Conservation (phyloP, 2,329 filamentous ascomycete species). For the Apiospora koreana region DNA sequence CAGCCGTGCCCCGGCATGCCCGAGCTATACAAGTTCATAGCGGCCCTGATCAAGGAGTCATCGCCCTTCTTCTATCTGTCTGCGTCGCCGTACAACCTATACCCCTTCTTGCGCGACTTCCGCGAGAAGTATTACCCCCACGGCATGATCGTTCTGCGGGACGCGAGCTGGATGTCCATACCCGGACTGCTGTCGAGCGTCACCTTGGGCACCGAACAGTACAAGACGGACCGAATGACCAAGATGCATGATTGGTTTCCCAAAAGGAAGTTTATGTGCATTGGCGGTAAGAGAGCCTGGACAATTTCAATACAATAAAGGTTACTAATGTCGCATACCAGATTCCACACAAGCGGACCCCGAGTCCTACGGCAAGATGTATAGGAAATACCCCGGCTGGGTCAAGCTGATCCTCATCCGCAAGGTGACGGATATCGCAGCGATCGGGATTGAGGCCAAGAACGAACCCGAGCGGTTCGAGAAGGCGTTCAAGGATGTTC, state of each 20-base stretch:
- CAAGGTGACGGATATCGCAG: constrained; percentile 75
- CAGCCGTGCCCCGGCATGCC: constrained; percentile 79
- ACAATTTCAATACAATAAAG: too few species aligned
- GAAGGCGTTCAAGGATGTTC: constrained; percentile 76
- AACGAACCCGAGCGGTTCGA: constrained; percentile 77
- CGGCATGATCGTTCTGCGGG: constrained; percentile 81
- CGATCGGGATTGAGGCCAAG: constrained; percentile 69
- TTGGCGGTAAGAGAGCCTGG: constrained; percentile 52
- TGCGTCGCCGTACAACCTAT: constrained; percentile 91
- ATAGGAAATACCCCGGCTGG: constrained; percentile 70
- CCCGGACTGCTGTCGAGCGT: constrained; percentile 77
- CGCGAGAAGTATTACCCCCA: constrained; percentile 68
- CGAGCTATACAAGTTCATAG: constrained; percentile 72
- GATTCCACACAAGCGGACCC: constrained; percentile 92
- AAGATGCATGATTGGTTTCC: constrained; percentile 82
- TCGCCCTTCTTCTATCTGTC: constrained; percentile 92
- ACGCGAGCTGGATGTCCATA: constrained; percentile 84
- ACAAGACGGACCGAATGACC: constrained; percentile 79
- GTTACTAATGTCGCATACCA: not conserved
- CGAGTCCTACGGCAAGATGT: constrained; percentile 84
- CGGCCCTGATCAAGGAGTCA: constrained; percentile 50
- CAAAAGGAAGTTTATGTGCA: constrained; percentile 73
- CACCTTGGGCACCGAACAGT: constrained; percentile 78
- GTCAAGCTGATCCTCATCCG: constrained; percentile 83
- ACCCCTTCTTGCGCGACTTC: constrained; percentile 81